These are phyloP conservation scores for Brassica cretica DNA, from an alignment of 345 rosid genomes.

Conservation along the genomic window DNA sequence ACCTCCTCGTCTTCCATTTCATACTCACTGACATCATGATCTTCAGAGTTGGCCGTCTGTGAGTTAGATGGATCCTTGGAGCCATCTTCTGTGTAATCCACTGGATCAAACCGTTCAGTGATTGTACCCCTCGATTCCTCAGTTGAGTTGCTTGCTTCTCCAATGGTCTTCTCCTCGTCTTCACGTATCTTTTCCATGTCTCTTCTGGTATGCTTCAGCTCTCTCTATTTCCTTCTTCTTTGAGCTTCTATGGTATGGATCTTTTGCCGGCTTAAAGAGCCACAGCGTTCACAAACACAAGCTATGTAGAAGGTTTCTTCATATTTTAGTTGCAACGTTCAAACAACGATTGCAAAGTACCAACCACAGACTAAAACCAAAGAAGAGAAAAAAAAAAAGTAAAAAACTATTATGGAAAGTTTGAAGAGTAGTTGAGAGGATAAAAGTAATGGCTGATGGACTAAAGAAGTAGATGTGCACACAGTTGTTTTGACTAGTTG, in stretches of 20 bases:
- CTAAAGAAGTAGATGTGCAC: neutral
- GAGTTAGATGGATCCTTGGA: slow-evolving; percentile 21
- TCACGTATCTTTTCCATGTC: slow-evolving; percentile 29
- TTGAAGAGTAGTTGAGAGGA: slow-evolving; percentile 37
- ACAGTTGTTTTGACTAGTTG: neutral
- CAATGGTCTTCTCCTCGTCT: slow-evolving; percentile 17
- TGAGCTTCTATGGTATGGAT: neutral
- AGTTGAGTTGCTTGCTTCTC: slow-evolving; percentile 22
- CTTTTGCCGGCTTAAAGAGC: too few relatives aligned
- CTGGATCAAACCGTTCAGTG: too few relatives aligned
- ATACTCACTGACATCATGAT: slow-evolving; percentile 16
- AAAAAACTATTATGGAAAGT: slow-evolving; percentile 8
- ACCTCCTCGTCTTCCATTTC: slow-evolving; percentile 35
- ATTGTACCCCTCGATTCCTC: neutral
- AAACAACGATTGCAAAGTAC: neutral
- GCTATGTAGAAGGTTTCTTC: neutral
- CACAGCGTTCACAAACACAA: neutral
- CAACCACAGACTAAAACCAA: slow-evolving; percentile 19
- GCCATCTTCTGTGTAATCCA: neutral
- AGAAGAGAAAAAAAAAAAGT: slow-evolving; percentile 20
- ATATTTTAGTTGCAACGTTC: neutral
- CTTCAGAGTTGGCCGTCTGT: neutral
- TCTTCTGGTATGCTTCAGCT: neutral
- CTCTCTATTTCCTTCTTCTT: neutral
- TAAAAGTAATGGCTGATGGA: slow-evolving; percentile 8